Base-by-base conservation (phyloP, 768 basidiomycete genomes). In the Phylloporus sp. region DNA sequence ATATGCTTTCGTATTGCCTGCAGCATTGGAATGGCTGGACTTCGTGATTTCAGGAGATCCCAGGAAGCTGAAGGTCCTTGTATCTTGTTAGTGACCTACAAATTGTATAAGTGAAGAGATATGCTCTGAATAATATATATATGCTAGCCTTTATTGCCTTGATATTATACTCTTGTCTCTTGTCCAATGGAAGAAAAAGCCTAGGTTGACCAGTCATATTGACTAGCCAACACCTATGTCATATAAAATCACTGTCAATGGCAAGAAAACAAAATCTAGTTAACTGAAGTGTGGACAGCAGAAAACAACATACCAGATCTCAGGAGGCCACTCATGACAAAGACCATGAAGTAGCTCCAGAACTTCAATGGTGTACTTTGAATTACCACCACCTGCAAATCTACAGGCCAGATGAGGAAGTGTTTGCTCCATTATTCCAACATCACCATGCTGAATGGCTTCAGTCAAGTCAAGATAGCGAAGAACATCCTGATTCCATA, bases 401-500 rank as follows among this genome's bases (percentile, higher is more conserved):
- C 9, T 22, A 29, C 38, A 51, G 12, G 28, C 27, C 13, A 51
- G 43, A 28, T 45, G 10, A 4, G 50, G 66, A 1, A 71, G 54
- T 0, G 57, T 34, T 10, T 53, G 53, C 46, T 65, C 55, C 50
- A 70, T 65, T 0, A 51, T 26, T 4, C 63, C 66, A 2, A 69
- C 15, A 52, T 67, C 63, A 5, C 77, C 75, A 8, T 38, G 35
- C 23, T 49, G 57, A 6, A 73, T 73, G 0, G 74, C 71, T 5
- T 69, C 46, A 22, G 66, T 45, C 0, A 78, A 61, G 1, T 66
- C 61, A 29, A 77, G 51, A 47, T 73, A 77, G 4, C 63, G 61
- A 0, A 78, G 58, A 0, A 71, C 51, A 51, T 76, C 73, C 0
- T 63, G 55, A 40, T 70, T 71, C 57, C 63, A 74, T 68, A 71